phyloP scores from a whole-genome alignment of 2,329 filamentous ascomycete species.

The Aspergillus melleus region DNA sequence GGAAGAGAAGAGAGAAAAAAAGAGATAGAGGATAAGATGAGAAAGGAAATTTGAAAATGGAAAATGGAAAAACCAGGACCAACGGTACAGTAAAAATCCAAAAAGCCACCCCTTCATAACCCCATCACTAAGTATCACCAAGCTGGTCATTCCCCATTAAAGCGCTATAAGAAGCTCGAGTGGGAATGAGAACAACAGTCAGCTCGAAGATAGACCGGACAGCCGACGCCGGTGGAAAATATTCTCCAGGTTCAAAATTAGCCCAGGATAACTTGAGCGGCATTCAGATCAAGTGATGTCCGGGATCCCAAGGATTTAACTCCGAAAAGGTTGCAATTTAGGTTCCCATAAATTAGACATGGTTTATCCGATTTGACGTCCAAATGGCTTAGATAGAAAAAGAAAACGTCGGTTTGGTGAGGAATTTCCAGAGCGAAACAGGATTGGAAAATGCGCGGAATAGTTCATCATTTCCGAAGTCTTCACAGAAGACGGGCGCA shows the following conservation, averaged over 20 bases:
- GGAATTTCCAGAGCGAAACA: conserved; percentile 6
- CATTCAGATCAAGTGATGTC: conserved; percentile 21
- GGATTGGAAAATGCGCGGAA: conserved; percentile 4
- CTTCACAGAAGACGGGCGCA: conserved; percentile 10
- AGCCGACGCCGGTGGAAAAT: conserved; percentile 14
- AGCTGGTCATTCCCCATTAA: conserved; percentile 21
- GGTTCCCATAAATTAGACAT: conserved; percentile 18
- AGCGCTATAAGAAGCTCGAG: conserved; percentile 12
- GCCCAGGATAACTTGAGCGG: conserved; percentile 15
- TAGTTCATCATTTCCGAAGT: conserved; percentile 12
- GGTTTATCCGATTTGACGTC: conserved; percentile 16
- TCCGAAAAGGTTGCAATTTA: conserved; percentile 17
- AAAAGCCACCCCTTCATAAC: conserved; percentile 32
- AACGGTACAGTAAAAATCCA: conserved; percentile 22
- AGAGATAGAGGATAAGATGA: conserved; percentile 15
- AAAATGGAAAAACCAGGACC: conserved; percentile 14
- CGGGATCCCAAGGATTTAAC: conserved; percentile 18
- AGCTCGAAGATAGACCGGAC: conserved; percentile 11
- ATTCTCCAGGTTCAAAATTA: conserved; percentile 9
- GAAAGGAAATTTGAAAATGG: conserved; percentile 11
- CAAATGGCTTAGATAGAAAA: conserved; percentile 15
- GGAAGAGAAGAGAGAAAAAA: conserved; percentile 15
- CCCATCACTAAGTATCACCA: conserved; percentile 19
- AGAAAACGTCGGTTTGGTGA: not conserved
- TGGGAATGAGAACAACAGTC: conserved; percentile 7